Conservation (phyloP, 2,329 filamentous ascomycete genomes). For the Trichoderma arundinaceum region DNA sequence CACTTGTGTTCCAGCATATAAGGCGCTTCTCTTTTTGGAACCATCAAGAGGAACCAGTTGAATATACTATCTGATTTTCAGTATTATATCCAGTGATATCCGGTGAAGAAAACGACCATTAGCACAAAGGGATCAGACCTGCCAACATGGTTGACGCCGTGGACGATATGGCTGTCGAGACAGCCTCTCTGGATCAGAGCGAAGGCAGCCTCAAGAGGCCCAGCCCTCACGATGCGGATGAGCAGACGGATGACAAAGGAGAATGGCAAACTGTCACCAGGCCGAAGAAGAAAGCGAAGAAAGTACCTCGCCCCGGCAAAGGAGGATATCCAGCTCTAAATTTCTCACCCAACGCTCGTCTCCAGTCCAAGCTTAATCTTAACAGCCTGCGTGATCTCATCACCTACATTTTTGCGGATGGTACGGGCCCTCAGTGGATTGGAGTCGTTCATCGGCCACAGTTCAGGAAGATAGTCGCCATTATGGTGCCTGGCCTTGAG, state of each 20-base stretch:
- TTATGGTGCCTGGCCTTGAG: slow-evolving; percentile 93
- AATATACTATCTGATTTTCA: slow-evolving; percentile 5
- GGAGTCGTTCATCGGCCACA: slow-evolving; percentile 65
- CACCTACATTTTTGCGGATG: slow-evolving; percentile 71
- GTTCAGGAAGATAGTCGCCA: slow-evolving; percentile 78
- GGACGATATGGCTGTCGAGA: slow-evolving; percentile 30
- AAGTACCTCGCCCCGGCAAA: slow-evolving; percentile 60
- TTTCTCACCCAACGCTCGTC: slow-evolving; percentile 62
- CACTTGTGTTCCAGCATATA: background rate
- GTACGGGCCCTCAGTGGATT: slow-evolving; percentile 68
- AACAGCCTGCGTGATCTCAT: slow-evolving; percentile 67
- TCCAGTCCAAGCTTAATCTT: slow-evolving; percentile 67
- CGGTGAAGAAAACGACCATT: background rate
- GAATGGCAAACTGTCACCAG: slow-evolving; percentile 64
- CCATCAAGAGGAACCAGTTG: background rate
- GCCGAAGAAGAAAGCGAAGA: slow-evolving; percentile 64
- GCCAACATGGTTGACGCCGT: slow-evolving; percentile 33
- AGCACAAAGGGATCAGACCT: background rate
- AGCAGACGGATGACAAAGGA: slow-evolving; percentile 44
- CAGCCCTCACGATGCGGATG: slow-evolving; percentile 51
- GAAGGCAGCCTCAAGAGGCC: slow-evolving; percentile 56
- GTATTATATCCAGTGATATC: slow-evolving; percentile 28
- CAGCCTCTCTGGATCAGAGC: slow-evolving; percentile 38
- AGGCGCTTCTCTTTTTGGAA: background rate
- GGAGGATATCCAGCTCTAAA: slow-evolving; percentile 66